Percentiles rank a stretch among this genome's conserved stretches.
Conservation (phyloP, 371 early-diverging fungal species). For the Catenaria anguillulae region DNA sequence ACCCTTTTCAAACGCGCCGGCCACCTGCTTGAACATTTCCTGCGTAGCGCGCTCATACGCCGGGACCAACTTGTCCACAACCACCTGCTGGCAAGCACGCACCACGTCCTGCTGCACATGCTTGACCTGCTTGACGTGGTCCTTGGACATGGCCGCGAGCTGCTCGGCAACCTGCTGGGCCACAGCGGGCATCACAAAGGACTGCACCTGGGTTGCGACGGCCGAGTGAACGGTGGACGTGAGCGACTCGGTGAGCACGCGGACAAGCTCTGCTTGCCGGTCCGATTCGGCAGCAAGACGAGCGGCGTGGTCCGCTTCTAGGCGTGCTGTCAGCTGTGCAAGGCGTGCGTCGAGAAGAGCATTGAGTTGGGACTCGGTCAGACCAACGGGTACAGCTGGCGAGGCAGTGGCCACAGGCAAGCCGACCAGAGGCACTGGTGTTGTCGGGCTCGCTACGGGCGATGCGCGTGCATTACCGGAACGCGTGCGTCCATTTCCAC, state of each 20-base stretch:
- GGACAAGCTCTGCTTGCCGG: neutral
- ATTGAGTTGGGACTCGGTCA: neutral
- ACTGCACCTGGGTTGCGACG: neutral
- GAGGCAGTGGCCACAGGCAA: no score
- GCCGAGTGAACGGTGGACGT: neutral
- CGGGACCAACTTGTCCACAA: neutral
- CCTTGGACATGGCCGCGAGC: neutral
- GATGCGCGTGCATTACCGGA: no score
- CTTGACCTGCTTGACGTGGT: neutral
- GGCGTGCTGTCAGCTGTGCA: neutral
- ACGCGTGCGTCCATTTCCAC: no score
- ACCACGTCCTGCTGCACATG: neutral
- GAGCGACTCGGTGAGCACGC: neutral
- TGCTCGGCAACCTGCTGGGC: neutral
- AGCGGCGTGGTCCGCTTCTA: neutral
- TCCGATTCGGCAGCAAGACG: neutral
- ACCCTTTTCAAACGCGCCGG: neutral
- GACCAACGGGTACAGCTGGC: no score
- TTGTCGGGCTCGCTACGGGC: no score
- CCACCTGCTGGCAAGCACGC: neutral
- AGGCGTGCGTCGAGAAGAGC: neutral
- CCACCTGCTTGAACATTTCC: neutral
- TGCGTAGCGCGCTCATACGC: conserved; percentile 1
- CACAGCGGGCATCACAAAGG: neutral
- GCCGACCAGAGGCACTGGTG: no score